These are phyloP conservation scores for Chenopodium suecicum DNA, from an alignment of 148 eudicot species.

Conservation along the genomic window DNA sequence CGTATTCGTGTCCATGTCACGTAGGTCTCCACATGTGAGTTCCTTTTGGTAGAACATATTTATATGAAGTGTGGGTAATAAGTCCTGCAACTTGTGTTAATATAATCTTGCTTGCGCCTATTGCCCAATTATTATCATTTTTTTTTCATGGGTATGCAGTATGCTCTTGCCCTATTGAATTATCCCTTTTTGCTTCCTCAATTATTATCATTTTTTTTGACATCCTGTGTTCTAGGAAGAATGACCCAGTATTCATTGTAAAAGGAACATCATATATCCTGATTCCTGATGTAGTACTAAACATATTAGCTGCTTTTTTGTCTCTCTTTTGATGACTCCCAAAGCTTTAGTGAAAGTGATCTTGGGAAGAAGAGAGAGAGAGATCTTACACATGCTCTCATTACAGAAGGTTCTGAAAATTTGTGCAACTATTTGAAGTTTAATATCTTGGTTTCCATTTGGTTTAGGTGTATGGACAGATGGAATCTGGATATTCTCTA, in stretches of 20 bases:
- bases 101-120: neutral
- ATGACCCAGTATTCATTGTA: neutral
- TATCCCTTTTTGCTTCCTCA: neutral
- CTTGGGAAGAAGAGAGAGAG: neutral
- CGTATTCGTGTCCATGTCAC: no score
- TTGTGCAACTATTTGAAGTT: neutral
- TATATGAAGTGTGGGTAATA: neutral
- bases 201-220: neutral
- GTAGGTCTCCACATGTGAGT: neutral
- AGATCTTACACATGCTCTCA: neutral
- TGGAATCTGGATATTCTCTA: conserved; percentile 80
- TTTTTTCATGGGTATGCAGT: neutral
- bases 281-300: neutral
- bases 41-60: neutral
- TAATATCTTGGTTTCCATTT: conserved; percentile 12
- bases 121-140: no score
- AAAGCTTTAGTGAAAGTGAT: neutral
- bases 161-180: neutral
- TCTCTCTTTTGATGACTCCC: neutral
- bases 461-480: conserved; percentile 92
- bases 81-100: neutral
- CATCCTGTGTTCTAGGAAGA: neutral
- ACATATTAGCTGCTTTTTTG: neutral
- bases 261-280: neutral
- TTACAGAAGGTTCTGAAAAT: neutral